Evolutionary conservation across 2,329 filamentous ascomycete species (phyloP).

Genomic region (Ceratocystis colombiana): DNA sequence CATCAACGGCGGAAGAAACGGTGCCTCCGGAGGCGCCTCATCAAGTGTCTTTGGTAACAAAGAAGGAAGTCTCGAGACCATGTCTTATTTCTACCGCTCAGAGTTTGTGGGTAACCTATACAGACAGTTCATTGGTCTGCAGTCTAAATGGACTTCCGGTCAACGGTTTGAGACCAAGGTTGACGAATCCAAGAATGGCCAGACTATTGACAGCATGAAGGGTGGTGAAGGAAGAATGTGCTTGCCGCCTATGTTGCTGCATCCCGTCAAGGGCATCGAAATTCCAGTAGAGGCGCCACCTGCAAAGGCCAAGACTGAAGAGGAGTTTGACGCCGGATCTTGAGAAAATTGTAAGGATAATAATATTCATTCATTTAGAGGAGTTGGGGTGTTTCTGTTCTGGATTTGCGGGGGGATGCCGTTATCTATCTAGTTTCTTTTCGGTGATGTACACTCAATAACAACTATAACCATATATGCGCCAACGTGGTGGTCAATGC

Average conservation of each 20-base stretch:
- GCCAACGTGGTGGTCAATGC: background rate
- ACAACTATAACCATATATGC: background rate
- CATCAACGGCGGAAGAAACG: conserved; percentile 70
- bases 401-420: background rate
- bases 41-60: conserved; percentile 70
- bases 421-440: background rate
- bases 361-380: background rate
- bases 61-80: conserved; percentile 78
- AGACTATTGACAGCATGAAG: conserved; percentile 43
- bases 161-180: conserved; percentile 60
- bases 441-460: background rate
- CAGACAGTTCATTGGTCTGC: conserved; percentile 73
- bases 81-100: conserved; percentile 87
- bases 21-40: conserved; percentile 60
- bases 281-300: conserved; percentile 50
- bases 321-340: conserved; percentile 41
- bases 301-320: conserved; percentile 34
- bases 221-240: conserved; percentile 80
- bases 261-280: conserved; percentile 73
- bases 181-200: conserved; percentile 43
- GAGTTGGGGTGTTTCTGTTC: conserved; percentile 17
- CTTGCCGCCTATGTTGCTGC: conserved; percentile 75
- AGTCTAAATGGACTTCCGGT: conserved; percentile 67
- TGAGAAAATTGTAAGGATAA: conserved; percentile 27
- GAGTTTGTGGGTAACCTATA: conserved; percentile 75